A percentile compares a stretch with the other conserved stretches of the same genome.
Conservation (phyloP, 257 asterid species). For the Solanum etuberosum region DNA sequence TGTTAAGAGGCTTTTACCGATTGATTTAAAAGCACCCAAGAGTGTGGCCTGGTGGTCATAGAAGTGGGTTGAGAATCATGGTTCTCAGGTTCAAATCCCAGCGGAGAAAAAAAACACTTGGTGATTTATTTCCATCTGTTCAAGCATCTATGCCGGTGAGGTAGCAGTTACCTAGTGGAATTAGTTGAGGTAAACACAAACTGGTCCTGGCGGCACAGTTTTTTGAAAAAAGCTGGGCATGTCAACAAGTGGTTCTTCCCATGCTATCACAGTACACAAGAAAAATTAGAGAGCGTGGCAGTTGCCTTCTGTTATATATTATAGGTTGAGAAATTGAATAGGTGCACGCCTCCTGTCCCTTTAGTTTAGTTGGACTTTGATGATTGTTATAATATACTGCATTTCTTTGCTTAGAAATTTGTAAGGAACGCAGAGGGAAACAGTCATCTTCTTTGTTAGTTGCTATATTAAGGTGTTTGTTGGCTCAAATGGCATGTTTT, state of each 20-base stretch:
- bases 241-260: neutral
- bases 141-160: neutral
- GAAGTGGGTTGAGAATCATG: neutral
- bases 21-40: neutral
- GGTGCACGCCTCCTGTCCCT: neutral
- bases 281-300: neutral
- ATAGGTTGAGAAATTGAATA: neutral
- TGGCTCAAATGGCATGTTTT: neutral
- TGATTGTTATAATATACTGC: neutral
- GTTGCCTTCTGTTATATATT: neutral
- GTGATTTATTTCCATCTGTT: neutral
- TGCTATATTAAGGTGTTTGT: neutral
- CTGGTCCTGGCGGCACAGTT: neutral
- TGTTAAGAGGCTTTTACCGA: neutral
- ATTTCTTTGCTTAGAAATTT: neutral
- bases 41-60: neutral
- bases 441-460: neutral
- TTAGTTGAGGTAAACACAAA: neutral
- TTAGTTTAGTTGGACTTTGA: neutral
- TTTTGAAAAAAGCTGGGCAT: neutral
- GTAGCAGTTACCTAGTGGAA: neutral
- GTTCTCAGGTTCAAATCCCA: neutral
- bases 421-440: neutral
- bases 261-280: neutral
- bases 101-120: neutral